Percentiles rank a stretch among this genome's conserved stretches.
Evolutionary conservation across 352 stramenopile species (phyloP).

Genomic region (Globisporangium nagaii): DNA sequence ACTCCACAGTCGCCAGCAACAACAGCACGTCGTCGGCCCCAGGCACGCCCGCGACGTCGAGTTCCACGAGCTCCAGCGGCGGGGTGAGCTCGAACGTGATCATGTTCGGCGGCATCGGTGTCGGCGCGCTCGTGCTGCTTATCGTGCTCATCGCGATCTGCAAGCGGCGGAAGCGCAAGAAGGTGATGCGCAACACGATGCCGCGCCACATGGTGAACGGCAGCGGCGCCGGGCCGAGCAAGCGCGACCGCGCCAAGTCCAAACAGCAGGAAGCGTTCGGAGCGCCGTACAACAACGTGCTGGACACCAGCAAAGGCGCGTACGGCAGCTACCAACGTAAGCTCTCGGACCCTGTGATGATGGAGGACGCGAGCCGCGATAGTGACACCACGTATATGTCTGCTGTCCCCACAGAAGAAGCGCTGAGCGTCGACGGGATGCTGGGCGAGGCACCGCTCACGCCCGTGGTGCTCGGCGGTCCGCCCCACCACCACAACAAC

Average conservation of each 20-base stretch:
- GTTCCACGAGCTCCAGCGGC: not conserved
- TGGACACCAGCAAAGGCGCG: conserved; percentile 44
- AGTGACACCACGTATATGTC: conserved; percentile 22
- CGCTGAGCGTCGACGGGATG: conserved; percentile 52
- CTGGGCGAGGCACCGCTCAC: conserved; percentile 39
- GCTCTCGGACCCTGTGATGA: conserved; percentile 27
- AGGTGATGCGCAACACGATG: conserved; percentile 7
- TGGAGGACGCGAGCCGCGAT: conserved; percentile 23
- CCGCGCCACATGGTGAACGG: conserved; percentile 8
- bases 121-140: conserved; percentile 43
- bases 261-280: conserved; percentile 33
- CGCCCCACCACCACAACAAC: not conserved
- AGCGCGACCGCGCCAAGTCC: conserved; percentile 32
- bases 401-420: conserved; percentile 30
- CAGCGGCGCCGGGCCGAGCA: conserved; percentile 17
- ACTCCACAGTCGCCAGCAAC: conserved; percentile 8
- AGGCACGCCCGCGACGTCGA: not conserved
- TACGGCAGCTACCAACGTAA: conserved; percentile 31
- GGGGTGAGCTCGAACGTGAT: conserved; percentile 17
- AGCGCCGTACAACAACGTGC: conserved; percentile 43
- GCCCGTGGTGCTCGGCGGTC: conserved; percentile 35
- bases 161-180: conserved; percentile 27
- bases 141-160: conserved; percentile 47
- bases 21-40: conserved; percentile 9
- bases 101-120: conserved; percentile 49